Evolutionary conservation across 345 rosid genomes (phyloP).

Genomic region (Hypericum androsaemum): DNA sequence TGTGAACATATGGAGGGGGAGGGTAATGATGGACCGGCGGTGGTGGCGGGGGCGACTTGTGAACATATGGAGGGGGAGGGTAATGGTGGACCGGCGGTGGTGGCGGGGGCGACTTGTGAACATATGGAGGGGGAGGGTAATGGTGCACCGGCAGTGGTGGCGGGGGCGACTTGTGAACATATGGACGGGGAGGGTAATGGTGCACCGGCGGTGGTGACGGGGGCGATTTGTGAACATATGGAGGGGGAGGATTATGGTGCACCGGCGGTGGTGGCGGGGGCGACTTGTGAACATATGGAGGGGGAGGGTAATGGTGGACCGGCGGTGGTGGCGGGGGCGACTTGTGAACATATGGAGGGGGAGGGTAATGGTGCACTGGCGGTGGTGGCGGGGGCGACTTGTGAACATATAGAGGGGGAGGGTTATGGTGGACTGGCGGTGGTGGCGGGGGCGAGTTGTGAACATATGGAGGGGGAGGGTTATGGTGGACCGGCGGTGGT

Average conservation of each 20-base stretch:
- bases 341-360: too few species aligned
- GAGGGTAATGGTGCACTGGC: too few species aligned
- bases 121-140: conserved; percentile 10
- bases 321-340: too few species aligned
- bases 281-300: too few species aligned
- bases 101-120: conserved; percentile 15
- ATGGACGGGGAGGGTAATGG: neutral
- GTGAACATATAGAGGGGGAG: neutral
- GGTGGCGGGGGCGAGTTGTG: conserved; percentile 18
- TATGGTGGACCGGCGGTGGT: neutral
- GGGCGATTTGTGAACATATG: too few species aligned
- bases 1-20: too few species aligned
- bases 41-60: conserved; percentile 10
- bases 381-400: conserved; percentile 11
- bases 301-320: too few species aligned
- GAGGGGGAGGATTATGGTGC: too few species aligned
- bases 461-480: conserved; percentile 12
- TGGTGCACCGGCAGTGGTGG: conserved; percentile 5
- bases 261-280: too few species aligned
- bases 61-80: neutral
- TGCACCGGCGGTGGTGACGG: conserved; percentile 31
- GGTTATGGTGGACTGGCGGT: neutral
- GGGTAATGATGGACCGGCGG: neutral
- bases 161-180: conserved; percentile 18
- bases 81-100: conserved; percentile 6